Percentiles rank a stretch among this genome's conserved stretches.
phyloP scores from a whole-genome alignment of 2,329 filamentous ascomycete species.

The Ophiostoma ulmi region DNA sequence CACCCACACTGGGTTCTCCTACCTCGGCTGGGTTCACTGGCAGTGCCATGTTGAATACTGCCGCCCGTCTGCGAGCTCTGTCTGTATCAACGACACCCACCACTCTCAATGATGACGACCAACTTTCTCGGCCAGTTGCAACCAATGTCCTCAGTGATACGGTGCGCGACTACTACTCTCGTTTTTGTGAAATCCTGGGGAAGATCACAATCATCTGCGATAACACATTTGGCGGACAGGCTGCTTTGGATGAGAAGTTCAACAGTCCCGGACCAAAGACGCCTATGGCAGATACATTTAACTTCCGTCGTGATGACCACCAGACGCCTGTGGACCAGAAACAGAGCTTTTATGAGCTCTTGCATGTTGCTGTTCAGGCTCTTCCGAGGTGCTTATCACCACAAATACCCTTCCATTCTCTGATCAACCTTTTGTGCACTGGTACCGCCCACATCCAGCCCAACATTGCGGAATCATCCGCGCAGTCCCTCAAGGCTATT shows the following conservation, averaged over 20 bases:
- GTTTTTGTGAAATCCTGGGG: slow-evolving; percentile 90
- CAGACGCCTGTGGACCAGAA: slow-evolving; percentile 71
- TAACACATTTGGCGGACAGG: slow-evolving; percentile 94
- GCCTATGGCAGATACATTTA: slow-evolving; percentile 89
- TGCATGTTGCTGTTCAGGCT: slow-evolving; percentile 93
- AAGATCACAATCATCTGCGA: slow-evolving; percentile 96
- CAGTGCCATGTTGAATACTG: neutral
- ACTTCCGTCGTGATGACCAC: slow-evolving; percentile 80
- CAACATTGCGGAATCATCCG: slow-evolving; percentile 87
- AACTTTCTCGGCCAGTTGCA: slow-evolving; percentile 61
- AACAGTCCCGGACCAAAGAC: slow-evolving; percentile 83
- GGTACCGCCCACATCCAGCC: slow-evolving; percentile 92
- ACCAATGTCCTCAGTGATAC: slow-evolving; percentile 63
- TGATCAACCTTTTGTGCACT: slow-evolving; percentile 93
- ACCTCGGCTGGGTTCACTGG: slow-evolving; percentile 22
- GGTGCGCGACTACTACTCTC: slow-evolving; percentile 77
- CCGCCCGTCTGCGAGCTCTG: neutral
- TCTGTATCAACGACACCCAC: slow-evolving; percentile 15
- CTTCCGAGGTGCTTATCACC: slow-evolving; percentile 87
- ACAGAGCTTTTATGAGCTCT: slow-evolving; percentile 89
- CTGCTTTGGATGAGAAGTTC: slow-evolving; percentile 92
- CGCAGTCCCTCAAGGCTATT: slow-evolving; percentile 90
- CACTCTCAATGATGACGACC: slow-evolving; percentile 50
- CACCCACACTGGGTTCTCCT: slow-evolving; percentile 45
- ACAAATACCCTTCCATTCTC: slow-evolving; percentile 84